Evolutionary conservation across 2,329 filamentous ascomycete species (phyloP).

Genomic region (Elsinoe fawcettii): DNA sequence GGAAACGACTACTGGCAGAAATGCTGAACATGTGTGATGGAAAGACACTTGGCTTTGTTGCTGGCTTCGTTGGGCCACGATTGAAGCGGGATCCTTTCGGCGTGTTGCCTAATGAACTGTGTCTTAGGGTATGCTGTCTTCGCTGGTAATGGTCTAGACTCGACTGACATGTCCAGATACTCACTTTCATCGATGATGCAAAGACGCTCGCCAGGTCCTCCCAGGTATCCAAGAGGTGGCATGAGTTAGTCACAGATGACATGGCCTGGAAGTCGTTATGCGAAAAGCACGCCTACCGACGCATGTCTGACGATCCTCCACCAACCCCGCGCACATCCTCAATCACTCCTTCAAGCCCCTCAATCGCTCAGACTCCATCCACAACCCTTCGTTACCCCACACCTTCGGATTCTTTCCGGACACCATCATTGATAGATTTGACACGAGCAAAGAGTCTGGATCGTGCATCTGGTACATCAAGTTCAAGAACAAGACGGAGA

Average conservation of each 20-base stretch:
- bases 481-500: constrained; percentile 32
- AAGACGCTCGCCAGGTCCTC: constrained; percentile 88
- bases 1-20: constrained; percentile 75
- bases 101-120: constrained; percentile 84
- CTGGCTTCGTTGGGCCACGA: constrained; percentile 87
- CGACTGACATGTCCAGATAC: constrained; percentile 50
- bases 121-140: constrained; percentile 60
- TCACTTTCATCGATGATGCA: constrained; percentile 95
- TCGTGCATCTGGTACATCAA: constrained; percentile 30
- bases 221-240: constrained; percentile 92
- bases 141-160: neutral
- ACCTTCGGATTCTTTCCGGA: constrained; percentile 16
- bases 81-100: constrained; percentile 96
- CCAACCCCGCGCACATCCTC: constrained; percentile 8
- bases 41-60: constrained; percentile 89
- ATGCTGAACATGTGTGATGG: constrained; percentile 91
- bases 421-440: constrained; percentile 36
- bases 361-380: constrained; percentile 18
- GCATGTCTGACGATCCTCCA: constrained; percentile 41
- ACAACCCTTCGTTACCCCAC: constrained; percentile 22
- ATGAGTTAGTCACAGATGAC: constrained; percentile 87
- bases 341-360: neutral
- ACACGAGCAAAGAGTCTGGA: constrained; percentile 48
- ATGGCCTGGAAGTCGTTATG: constrained; percentile 98
- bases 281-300: constrained; percentile 84